A percentile compares a stretch with the other conserved stretches of the same genome.
These are phyloP conservation scores for Botrytis sinoallii DNA, from an alignment of 2,329 filamentous ascomycete genomes.

Conservation along the genomic window DNA sequence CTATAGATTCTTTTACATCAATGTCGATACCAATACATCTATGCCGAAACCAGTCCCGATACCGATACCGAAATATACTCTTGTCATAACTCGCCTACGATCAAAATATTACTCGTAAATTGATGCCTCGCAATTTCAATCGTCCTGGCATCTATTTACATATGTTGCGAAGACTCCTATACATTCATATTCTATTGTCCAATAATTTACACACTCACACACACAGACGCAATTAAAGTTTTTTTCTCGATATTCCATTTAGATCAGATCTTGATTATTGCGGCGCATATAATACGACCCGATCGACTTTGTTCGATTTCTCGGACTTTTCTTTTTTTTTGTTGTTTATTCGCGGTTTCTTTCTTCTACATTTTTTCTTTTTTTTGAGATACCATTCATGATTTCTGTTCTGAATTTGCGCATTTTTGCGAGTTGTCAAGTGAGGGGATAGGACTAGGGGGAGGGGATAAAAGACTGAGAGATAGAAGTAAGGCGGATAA, in stretches of 20 bases:
- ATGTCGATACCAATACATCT: not conserved
- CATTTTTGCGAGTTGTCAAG: not conserved
- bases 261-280: conserved; percentile 7
- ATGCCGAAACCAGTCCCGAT: not conserved
- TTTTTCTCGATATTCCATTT: not conserved
- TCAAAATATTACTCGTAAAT: not conserved
- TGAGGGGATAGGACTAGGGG: not conserved
- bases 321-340: not conserved
- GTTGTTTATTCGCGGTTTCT: not conserved
- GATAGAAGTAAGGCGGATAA: not conserved
- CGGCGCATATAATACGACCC: conserved; percentile 13
- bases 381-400: conserved; percentile 21
- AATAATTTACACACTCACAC: conserved; percentile 7
- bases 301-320: not conserved
- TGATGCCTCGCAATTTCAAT: not conserved
- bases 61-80: not conserved
- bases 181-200: not conserved
- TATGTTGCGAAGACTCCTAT: not conserved
- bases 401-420: conserved; percentile 5
- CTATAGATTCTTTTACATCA: not conserved
- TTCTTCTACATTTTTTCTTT: not conserved
- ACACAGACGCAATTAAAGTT: not conserved
- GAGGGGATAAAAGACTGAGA: not conserved
- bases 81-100: not conserved
- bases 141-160: not conserved